phyloP scores from a whole-genome alignment of 2,329 filamentous ascomycete species.

The Penicillium vulpinum region DNA sequence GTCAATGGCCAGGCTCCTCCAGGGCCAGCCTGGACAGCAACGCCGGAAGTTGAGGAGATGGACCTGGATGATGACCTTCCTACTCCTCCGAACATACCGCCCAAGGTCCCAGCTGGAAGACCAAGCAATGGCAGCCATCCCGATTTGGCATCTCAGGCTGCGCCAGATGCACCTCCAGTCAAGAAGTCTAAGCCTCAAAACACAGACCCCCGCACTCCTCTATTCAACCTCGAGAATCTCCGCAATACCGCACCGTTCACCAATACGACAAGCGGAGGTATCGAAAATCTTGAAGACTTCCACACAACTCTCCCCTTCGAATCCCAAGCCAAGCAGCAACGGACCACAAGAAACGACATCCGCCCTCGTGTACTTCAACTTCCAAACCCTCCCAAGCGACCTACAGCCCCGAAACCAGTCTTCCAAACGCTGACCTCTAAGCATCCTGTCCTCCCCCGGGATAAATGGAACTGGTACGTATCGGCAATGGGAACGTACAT shows the following conservation, averaged over 20 bases:
- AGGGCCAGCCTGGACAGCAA: constrained; percentile 15
- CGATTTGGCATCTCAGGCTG: constrained; percentile 16
- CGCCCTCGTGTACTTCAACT: constrained; percentile 45
- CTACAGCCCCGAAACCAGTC: constrained; percentile 36
- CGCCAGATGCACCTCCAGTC: constrained; percentile 10
- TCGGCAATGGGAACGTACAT: constrained; percentile 57
- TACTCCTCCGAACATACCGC: constrained; percentile 9
- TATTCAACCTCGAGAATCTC: constrained; percentile 53
- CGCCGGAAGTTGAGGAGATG: constrained; percentile 43
- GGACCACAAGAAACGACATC: constrained; percentile 42
- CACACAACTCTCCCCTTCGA: constrained; percentile 58
- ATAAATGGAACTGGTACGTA: constrained; percentile 54
- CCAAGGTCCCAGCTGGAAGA: not conserved
- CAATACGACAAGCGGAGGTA: constrained; percentile 47
- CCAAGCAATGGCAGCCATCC: constrained; percentile 19
- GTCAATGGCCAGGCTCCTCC: constrained; percentile 23
- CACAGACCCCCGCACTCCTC: constrained; percentile 17
- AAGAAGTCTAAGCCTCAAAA: constrained; percentile 15
- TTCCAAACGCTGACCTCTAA: constrained; percentile 31
- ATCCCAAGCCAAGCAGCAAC: constrained; percentile 52
- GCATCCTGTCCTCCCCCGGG: constrained; percentile 43
- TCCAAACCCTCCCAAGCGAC: constrained; percentile 55
- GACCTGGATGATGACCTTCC: constrained; percentile 47
- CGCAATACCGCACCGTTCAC: constrained; percentile 53
- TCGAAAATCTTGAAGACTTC: constrained; percentile 56